phyloP scores from a whole-genome alignment of 495 filamentous ascomycete genomes.

The Tuber microsphaerosporum region DNA sequence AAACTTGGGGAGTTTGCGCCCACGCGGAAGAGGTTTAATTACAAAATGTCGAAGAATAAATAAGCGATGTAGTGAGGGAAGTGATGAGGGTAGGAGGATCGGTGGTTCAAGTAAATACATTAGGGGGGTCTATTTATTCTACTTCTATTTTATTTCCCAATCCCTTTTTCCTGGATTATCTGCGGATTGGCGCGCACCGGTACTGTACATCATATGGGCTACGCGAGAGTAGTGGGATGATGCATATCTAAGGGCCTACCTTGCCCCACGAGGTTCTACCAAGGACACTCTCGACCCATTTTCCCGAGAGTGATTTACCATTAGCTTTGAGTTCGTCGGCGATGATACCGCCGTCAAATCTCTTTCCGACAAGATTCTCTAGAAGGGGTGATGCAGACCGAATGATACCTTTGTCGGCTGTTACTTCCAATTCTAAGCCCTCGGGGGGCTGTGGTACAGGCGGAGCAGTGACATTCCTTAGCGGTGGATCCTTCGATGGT shows the following conservation, averaged over 20 bases:
- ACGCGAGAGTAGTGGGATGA: background rate
- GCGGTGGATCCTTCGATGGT: background rate
- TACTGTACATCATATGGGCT: background rate
- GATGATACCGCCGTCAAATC: conserved; percentile 31
- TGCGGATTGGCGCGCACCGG: background rate
- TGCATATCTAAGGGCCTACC: background rate
- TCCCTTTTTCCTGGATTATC: background rate
- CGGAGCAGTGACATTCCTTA: background rate
- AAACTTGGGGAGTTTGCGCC: conserved; percentile 91
- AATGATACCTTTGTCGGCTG: conserved; percentile 29
- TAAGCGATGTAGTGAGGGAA: conserved; percentile 41
- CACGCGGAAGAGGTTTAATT: conserved; percentile 78
- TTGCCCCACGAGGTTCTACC: conserved; percentile 25
- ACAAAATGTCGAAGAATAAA: conserved; percentile 71
- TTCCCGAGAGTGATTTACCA: background rate
- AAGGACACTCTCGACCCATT: conserved; percentile 24
- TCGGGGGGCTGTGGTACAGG: conserved; percentile 19
- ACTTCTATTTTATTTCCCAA: background rate
- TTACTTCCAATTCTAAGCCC: conserved; percentile 17
- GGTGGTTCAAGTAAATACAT: background rate
- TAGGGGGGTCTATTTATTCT: background rate
- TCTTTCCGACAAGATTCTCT: conserved; percentile 22
- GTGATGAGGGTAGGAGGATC: background rate
- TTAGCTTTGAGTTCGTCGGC: conserved; percentile 13
- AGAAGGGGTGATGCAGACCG: conserved; percentile 1